phyloP scores from a whole-genome alignment of 768 basidiomycete species.

The Pholiota molesta region DNA sequence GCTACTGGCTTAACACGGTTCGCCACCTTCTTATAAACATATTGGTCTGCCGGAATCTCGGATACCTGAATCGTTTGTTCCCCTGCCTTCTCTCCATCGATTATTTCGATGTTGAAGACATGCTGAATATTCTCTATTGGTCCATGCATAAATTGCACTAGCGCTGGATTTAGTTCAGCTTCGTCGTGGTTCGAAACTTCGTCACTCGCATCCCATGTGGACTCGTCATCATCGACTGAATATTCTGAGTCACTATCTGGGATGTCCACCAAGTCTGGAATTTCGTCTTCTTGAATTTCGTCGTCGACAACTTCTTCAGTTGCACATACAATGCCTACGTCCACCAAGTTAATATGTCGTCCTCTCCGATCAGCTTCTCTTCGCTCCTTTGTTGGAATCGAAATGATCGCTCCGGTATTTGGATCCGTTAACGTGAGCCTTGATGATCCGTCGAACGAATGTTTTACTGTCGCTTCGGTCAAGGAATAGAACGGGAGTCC shows the following conservation, averaged over 20 bases:
- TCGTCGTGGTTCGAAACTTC: too few relatives aligned
- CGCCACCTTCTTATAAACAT: slow-evolving; percentile 36
- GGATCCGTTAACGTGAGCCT: slow-evolving; percentile 20
- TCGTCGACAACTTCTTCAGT: too few relatives aligned
- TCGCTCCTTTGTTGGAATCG: slow-evolving; percentile 12
- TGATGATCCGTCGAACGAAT: slow-evolving; percentile 7
- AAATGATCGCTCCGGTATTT: slow-evolving; percentile 13
- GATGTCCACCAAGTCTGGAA: neutral
- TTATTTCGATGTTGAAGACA: neutral
- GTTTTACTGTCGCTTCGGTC: slow-evolving; percentile 8
- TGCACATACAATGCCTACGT: neutral
- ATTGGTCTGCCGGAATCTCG: neutral
- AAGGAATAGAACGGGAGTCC: slow-evolving; percentile 24
- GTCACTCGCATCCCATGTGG: too few relatives aligned
- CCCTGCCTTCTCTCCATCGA: neutral
- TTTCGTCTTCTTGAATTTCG: neutral
- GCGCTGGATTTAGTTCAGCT: neutral
- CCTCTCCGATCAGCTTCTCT: neutral
- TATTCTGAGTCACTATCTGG: neutral
- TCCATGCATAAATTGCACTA: neutral
- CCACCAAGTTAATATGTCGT: neutral
- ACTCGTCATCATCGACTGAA: neutral
- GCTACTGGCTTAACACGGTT: slow-evolving; percentile 35
- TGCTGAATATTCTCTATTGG: slow-evolving; percentile 15
- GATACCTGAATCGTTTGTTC: neutral